Evolutionary conservation across 371 early-diverging fungal genomes (phyloP).

Genomic region (Capillidium rhysosporum): DNA sequence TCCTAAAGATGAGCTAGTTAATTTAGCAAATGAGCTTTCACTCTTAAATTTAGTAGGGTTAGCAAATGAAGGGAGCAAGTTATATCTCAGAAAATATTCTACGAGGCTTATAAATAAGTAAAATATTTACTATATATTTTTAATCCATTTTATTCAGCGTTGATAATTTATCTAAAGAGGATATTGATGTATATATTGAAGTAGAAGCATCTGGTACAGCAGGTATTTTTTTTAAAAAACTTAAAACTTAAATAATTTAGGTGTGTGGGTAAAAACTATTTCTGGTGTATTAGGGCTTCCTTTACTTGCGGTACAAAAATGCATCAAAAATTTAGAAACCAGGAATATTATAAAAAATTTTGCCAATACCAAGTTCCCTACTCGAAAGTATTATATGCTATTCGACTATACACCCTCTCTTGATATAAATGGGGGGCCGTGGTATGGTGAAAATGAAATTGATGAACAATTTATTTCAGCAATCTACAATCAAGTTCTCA

Average conservation of each 20-base stretch:
- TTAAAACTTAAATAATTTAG: background rate
- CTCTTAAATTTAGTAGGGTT: too few species aligned
- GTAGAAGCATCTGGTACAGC: background rate
- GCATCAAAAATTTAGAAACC: slow-evolving; percentile 67
- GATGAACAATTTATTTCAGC: slow-evolving; percentile 87
- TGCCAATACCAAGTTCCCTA: slow-evolving; percentile 85
- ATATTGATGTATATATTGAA: background rate
- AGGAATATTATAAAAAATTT: slow-evolving; percentile 74
- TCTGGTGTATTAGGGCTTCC: slow-evolving; percentile 73
- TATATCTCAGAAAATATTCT: too few species aligned
- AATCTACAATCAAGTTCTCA: slow-evolving; percentile 48
- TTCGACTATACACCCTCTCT: slow-evolving; percentile 70
- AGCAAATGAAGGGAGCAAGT: too few species aligned
- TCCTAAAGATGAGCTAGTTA: too few species aligned
- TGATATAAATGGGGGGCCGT: slow-evolving; percentile 93
- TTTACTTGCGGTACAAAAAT: slow-evolving; percentile 54
- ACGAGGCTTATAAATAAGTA: too few species aligned
- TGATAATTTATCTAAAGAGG: background rate
- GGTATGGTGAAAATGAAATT: slow-evolving; percentile 93
- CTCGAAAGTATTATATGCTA: slow-evolving; percentile 89
- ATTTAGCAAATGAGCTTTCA: too few species aligned
- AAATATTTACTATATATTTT: too few species aligned
- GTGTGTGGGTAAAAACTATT: slow-evolving; percentile 84
- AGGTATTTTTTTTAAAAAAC: background rate
- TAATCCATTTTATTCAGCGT: too few species aligned